These are phyloP conservation scores for Fusarium compactum DNA, from an alignment of 2,329 filamentous ascomycete genomes.

Conservation along the genomic window DNA sequence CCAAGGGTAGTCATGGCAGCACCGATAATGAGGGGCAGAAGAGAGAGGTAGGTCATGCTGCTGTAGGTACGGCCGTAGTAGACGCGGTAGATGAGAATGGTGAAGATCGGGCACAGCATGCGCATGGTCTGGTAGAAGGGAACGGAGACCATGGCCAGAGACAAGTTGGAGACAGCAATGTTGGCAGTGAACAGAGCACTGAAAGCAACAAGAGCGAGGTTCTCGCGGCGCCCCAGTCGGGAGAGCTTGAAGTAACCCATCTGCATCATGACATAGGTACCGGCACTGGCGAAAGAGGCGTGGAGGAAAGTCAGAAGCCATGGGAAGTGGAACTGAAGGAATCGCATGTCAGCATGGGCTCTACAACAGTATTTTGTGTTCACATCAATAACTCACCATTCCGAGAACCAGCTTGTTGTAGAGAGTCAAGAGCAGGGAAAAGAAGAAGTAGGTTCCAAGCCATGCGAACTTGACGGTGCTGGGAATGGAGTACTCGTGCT, in stretches of 20 bases:
- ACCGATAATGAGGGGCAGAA: constrained; percentile 70
- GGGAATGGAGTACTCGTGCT: constrained; percentile 60
- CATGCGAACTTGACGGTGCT: constrained; percentile 62
- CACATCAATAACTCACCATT: constrained; percentile 53
- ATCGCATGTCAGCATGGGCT: constrained; percentile 34
- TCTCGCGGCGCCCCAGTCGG: constrained; percentile 63
- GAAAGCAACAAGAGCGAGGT: constrained; percentile 68
- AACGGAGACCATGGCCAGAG: constrained; percentile 72
- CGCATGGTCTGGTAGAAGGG: constrained; percentile 75
- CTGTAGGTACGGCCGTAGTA: constrained; percentile 68
- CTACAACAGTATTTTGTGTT: too few relatives aligned
- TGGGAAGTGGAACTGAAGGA: constrained; percentile 66
- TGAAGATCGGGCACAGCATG: constrained; percentile 71
- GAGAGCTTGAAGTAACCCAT: constrained; percentile 66
- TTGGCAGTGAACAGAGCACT: constrained; percentile 72
- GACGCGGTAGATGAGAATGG: constrained; percentile 70
- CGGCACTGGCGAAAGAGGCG: constrained; percentile 67
- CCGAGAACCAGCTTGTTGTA: constrained; percentile 71
- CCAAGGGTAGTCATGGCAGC: constrained; percentile 71
- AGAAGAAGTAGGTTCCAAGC: constrained; percentile 65
- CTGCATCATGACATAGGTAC: constrained; percentile 65
- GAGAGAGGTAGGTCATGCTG: constrained; percentile 67
- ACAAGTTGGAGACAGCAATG: constrained; percentile 73
- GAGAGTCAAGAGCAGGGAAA: constrained; percentile 62
- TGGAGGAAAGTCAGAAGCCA: constrained; percentile 72